phyloP scores from a whole-genome alignment of 2,329 filamentous ascomycete species.

The Anthostomella pinea region DNA sequence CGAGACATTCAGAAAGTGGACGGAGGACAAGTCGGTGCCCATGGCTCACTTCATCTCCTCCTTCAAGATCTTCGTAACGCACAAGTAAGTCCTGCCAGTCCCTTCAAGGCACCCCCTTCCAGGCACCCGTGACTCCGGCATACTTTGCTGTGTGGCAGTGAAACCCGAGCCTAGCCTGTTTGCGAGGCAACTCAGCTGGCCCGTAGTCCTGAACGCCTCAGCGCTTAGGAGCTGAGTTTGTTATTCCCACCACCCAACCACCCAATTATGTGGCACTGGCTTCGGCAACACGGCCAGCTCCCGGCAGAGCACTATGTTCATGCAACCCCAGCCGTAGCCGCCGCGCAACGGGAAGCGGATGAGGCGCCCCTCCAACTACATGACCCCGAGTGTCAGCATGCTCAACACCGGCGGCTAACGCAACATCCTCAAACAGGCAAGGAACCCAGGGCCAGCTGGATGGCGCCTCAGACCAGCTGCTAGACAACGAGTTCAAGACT shows the following conservation, averaged over 20 bases:
- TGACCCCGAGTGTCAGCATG: too few species aligned
- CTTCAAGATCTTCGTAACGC: conserved; percentile 87
- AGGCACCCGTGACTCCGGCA: too few species aligned
- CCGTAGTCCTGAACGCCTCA: conserved; percentile 6
- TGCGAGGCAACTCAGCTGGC: too few species aligned
- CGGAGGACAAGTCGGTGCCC: conserved; percentile 72
- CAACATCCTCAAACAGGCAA: conserved; percentile 55
- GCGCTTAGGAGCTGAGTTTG: conserved; percentile 11
- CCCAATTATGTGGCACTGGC: conserved; percentile 5
- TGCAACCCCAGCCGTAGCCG: conserved; percentile 7
- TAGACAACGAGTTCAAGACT: conserved; percentile 88
- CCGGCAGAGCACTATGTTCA: too few species aligned
- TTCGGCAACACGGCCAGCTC: conserved; percentile 6
- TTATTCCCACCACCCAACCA: conserved; percentile 1
- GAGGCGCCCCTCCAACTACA: not conserved
- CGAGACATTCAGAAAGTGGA: conserved; percentile 75
- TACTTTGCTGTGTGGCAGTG: too few species aligned
- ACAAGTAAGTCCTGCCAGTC: conserved; percentile 65
- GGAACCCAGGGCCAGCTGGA: conserved; percentile 80
- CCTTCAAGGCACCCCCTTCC: too few species aligned
- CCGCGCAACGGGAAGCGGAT: conserved; percentile 3
- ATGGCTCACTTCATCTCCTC: conserved; percentile 80
- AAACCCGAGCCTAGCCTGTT: too few species aligned
- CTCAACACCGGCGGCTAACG: conserved; percentile 15
- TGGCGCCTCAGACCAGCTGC: conserved; percentile 66